These are phyloP conservation scores for Zygnema cylindricum DNA, from an alignment of 139 green algal genomes.

Conservation along the genomic window DNA sequence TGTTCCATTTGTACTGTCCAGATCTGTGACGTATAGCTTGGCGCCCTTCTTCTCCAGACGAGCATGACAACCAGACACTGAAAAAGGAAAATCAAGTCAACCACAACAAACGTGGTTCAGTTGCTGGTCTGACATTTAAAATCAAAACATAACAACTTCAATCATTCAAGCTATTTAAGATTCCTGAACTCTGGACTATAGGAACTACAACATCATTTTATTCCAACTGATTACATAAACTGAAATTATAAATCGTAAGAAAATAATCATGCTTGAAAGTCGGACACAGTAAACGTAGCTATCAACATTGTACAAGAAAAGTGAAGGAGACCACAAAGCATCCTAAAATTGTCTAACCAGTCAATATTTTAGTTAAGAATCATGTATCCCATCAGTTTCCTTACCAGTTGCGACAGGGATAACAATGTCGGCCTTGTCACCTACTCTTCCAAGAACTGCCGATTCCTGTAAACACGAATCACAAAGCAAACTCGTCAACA, in stretches of 20 bases:
- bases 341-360: too few relatives aligned
- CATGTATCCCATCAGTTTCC: not conserved
- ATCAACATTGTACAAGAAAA: too few relatives aligned
- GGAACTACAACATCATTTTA: too few relatives aligned
- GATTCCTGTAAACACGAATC: constrained; percentile 3
- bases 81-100: not conserved
- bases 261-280: too few relatives aligned
- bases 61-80: constrained; percentile 38
- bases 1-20: constrained; percentile 49
- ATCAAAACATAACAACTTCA: not conserved
- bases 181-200: not conserved
- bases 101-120: not conserved
- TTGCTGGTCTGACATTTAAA: not conserved
- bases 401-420: constrained; percentile 36
- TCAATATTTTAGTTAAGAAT: too few relatives aligned
- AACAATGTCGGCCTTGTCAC: constrained; percentile 10
- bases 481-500: not conserved
- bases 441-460: not conserved
- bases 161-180: not conserved
- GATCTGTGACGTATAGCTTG: constrained; percentile 29
- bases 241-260: too few relatives aligned
- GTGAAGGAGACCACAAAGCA: too few relatives aligned
- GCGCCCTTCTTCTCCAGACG: constrained; percentile 30
- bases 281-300: too few relatives aligned
- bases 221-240: too few relatives aligned